Conservation (phyloP, 352 stramenopile species). For the Pythium volutum region DNA sequence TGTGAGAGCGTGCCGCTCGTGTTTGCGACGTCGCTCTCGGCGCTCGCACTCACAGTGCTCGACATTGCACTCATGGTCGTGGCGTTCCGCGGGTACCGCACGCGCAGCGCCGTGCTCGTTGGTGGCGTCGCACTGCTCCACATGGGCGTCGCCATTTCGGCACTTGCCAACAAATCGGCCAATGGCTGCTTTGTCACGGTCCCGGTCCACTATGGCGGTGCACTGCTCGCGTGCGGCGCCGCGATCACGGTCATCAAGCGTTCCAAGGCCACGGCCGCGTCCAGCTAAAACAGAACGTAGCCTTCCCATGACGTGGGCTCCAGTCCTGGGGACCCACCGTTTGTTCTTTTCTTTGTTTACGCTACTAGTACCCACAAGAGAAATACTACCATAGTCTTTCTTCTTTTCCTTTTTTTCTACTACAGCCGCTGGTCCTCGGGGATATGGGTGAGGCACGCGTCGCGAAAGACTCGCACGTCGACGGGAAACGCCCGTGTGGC, state of each 20-base stretch:
- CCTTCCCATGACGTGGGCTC: too few relatives aligned
- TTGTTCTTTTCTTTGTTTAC: not conserved
- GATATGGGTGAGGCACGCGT: constrained; percentile 54
- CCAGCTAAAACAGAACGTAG: constrained; percentile 8
- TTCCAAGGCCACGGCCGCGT: constrained; percentile 33
- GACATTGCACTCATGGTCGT: constrained; percentile 83
- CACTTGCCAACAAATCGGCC: constrained; percentile 67
- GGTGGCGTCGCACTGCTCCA: constrained; percentile 64
- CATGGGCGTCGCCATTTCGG: constrained; percentile 70
- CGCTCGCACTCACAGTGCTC: constrained; percentile 68
- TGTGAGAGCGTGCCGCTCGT: constrained; percentile 73
- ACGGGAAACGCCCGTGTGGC: constrained; percentile 39
- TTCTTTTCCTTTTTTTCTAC: not conserved
- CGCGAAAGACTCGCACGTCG: constrained; percentile 52
- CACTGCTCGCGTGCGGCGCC: constrained; percentile 39
- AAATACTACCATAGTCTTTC: not conserved
- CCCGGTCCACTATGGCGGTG: constrained; percentile 68
- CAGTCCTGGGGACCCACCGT: not conserved
- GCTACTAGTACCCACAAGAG: not conserved
- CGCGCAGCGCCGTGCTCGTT: constrained; percentile 43
- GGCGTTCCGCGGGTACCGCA: constrained; percentile 79
- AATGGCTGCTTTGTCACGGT: constrained; percentile 81
- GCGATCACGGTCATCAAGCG: constrained; percentile 45
- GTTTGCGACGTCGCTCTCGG: constrained; percentile 63
- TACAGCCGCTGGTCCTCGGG: constrained; percentile 50